These are phyloP conservation scores for Exophiala viscosa DNA, from an alignment of 2,329 filamentous ascomycete genomes.

Conservation along the genomic window DNA sequence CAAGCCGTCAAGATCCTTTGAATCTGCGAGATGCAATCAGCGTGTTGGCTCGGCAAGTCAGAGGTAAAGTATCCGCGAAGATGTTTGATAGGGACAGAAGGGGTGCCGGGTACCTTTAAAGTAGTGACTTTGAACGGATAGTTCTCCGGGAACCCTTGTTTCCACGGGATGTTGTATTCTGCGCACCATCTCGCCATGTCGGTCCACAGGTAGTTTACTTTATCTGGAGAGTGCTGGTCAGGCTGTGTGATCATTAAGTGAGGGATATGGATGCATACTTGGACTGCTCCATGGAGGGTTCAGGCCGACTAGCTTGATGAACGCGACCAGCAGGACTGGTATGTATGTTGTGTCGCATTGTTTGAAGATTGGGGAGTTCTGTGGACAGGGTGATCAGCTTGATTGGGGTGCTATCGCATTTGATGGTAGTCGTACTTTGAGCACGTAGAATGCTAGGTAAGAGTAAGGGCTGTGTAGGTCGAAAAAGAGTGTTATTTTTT, in stretches of 20 bases:
- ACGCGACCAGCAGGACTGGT: slow-evolving; percentile 57
- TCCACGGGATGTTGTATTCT: slow-evolving; percentile 52
- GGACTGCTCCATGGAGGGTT: slow-evolving; percentile 54
- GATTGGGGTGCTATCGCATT: not conserved
- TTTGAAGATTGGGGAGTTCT: slow-evolving; percentile 56
- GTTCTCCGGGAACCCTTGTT: slow-evolving; percentile 51
- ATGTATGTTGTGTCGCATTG: slow-evolving; percentile 55
- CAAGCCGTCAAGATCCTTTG: slow-evolving; percentile 54
- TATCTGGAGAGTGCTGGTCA: slow-evolving; percentile 43
- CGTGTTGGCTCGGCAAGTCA: slow-evolving; percentile 30
- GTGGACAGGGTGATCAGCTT: slow-evolving; percentile 14
- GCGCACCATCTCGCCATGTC: slow-evolving; percentile 55
- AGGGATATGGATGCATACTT: slow-evolving; percentile 3
- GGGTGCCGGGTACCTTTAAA: slow-evolving; percentile 37
- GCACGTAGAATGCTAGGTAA: slow-evolving; percentile 56
- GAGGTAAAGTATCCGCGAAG: too few relatives aligned
- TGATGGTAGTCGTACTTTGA: slow-evolving; percentile 43
- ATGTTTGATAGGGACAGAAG: too few relatives aligned
- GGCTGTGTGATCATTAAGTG: not conserved
- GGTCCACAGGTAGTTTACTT: slow-evolving; percentile 53
- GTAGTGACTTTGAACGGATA: slow-evolving; percentile 51
- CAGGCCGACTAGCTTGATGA: slow-evolving; percentile 56
- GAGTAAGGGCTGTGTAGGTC: slow-evolving; percentile 59
- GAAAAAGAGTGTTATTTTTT: slow-evolving; percentile 54
- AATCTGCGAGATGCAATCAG: slow-evolving; percentile 40